Evolutionary conservation across 176 grass and related monocot genomes (phyloP).

Genomic region (Phoenix roebelenii): DNA sequence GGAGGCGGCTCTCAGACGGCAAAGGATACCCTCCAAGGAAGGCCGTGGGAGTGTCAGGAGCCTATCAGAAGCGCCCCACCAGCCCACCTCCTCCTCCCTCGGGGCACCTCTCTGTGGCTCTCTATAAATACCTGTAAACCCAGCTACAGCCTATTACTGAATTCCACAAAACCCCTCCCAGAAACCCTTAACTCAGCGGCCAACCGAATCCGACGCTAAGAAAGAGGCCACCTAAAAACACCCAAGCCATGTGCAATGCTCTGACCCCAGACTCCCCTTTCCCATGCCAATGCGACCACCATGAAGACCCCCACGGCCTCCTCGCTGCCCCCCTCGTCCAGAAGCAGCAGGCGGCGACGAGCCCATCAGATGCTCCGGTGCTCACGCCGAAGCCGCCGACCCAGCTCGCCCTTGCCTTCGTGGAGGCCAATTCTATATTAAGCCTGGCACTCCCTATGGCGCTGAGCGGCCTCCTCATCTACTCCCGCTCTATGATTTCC

Average conservation of each 20-base stretch:
- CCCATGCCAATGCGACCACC: constrained; percentile 4
- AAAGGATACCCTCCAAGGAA: too few species aligned
- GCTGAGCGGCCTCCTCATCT: constrained; percentile 73
- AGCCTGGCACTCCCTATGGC: constrained; percentile 65
- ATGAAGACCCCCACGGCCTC: constrained; percentile 5
- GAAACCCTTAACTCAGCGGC: too few species aligned
- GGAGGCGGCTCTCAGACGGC: too few species aligned
- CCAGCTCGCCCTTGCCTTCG: constrained; percentile 6
- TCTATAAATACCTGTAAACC: too few species aligned
- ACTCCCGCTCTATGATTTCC: constrained; percentile 84
- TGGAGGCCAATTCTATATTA: constrained; percentile 26
- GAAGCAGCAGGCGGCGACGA: not conserved
- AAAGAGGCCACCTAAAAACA: too few species aligned
- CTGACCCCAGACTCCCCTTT: not conserved
- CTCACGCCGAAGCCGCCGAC: constrained; percentile 10
- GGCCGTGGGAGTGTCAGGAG: too few species aligned
- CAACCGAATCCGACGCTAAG: too few species aligned
- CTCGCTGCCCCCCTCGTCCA: not conserved
- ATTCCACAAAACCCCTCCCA: too few species aligned
- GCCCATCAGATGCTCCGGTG: not conserved
- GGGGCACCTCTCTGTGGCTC: too few species aligned
- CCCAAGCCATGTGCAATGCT: not conserved
- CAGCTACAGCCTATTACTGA: too few species aligned
- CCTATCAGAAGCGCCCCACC: too few species aligned
- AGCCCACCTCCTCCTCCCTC: too few species aligned